phyloP scores from a whole-genome alignment of 345 rosid genomes.

The Syzygium grande region DNA sequence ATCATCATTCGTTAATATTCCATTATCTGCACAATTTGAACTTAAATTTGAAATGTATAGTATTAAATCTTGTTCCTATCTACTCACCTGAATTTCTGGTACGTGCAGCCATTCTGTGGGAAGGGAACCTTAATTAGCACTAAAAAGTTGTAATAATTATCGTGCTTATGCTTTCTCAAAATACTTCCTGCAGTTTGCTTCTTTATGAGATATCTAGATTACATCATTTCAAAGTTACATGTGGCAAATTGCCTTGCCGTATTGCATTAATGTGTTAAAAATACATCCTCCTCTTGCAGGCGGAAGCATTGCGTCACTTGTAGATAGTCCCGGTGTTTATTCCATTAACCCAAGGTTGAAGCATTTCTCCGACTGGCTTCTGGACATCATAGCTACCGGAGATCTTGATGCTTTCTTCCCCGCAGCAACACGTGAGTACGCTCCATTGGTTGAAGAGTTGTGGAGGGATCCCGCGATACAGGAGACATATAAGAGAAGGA shows the following conservation, averaged over 20 bases:
- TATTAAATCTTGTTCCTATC: neutral
- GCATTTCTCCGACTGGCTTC: conserved; percentile 97
- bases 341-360: conserved; percentile 89
- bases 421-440: conserved; percentile 98
- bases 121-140: neutral
- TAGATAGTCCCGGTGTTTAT: conserved; percentile 44
- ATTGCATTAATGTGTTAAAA: neutral
- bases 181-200: neutral
- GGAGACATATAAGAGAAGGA: conserved; percentile 76
- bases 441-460: conserved; percentile 93
- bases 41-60: neutral
- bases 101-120: neutral
- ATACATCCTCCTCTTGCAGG: conserved; percentile 28
- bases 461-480: conserved; percentile 98
- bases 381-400: conserved; percentile 96
- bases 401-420: conserved; percentile 98
- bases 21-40: neutral
- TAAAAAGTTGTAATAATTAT: neutral
- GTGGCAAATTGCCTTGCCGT: neutral
- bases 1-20: neutral
- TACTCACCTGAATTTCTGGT: neutral
- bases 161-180: neutral
- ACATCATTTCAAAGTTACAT: neutral
- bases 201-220: neutral
- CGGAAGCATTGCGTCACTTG: conserved; percentile 28